Percentiles rank a stretch among this genome's conserved stretches.
Conservation (phyloP, 768 basidiomycete species). For the Mycena indigotica region DNA sequence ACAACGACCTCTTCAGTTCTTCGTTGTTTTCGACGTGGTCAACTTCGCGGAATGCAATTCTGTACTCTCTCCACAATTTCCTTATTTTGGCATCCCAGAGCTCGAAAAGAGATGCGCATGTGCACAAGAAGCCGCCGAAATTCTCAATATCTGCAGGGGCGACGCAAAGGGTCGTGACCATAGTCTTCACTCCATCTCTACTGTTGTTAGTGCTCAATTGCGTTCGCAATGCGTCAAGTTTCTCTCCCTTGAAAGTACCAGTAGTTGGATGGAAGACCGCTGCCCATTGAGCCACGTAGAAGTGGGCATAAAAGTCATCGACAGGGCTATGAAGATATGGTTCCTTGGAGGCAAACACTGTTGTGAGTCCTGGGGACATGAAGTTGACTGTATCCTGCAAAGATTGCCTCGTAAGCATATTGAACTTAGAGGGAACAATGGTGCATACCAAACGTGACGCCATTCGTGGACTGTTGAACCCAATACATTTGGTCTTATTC, state of each 20-base stretch:
- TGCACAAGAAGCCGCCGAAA: not conserved
- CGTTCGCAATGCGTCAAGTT: no score
- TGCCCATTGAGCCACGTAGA: conserved; percentile 20
- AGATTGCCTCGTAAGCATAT: not conserved
- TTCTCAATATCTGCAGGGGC: not conserved
- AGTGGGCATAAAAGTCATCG: conserved; percentile 19
- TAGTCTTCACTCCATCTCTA: not conserved
- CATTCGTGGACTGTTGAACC: not conserved
- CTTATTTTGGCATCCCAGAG: not conserved
- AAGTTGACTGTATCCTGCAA: conserved; percentile 17
- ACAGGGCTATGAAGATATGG: conserved; percentile 15
- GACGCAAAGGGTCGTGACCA: not conserved
- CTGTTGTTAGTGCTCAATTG: not conserved
- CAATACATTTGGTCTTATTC: not conserved
- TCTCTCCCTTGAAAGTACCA: not conserved
- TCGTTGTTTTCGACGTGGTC: not conserved
- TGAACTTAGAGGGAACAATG: no score
- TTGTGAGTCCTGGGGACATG: conserved; percentile 17
- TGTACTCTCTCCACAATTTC: not conserved
- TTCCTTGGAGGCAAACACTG: no score
- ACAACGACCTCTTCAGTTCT: not conserved
- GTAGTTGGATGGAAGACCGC: not conserved
- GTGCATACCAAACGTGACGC: not conserved
- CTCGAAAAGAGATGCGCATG: not conserved
- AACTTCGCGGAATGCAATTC: not conserved